Evolutionary conservation across 129 eudicot species (phyloP), one percentile per base, ranked within the genome.

Genomic region (Saussurea involucrata): DNA sequence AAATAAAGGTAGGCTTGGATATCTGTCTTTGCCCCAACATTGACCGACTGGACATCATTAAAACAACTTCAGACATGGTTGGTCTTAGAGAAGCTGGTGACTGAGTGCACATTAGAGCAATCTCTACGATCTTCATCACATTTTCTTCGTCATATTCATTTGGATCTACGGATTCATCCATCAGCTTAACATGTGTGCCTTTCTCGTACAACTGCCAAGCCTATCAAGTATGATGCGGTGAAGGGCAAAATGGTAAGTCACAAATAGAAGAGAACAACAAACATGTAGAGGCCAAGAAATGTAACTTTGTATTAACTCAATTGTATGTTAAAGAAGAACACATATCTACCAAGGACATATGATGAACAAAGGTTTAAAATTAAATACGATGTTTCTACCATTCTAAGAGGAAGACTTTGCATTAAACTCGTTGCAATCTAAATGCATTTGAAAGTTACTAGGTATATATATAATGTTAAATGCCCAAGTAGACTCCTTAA

Each of bases 31-130:
- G 57, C 10, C 72, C 89, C 27, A 63, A 4, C 4, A 77, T 17
- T 20, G 46, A 70, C 11, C 82, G 86, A 60, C 70, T 83, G 49
- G 67, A 46, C 28, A 88, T 71, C 89, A 85, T 82, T 27, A 83
- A 71, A 61, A 85, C 72, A 20, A 88, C 76, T 71, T 88, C 87
- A 9, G 89, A 74, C 92, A 85, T 88, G 18, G 77, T 79, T 13
- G 92, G 92, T 67, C 92, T 76, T 20, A 68, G 33, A 66, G 87
- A 69, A 25, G 78, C 64, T 4, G 79, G 87, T 63, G 92, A 76
- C 74, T 85, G 92, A 22, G 89, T 88, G 84, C 89, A 83, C 24
- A 73, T 5, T 49, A 88, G 27, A 34, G 87, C 89, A 21, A 88
- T 85, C 69, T 88, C 89, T 12, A 85, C 63, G 53, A 80, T 68